phyloP scores from a whole-genome alignment of 1,284 basidiomycete species.

The Rhodotorula sp. region DNA sequence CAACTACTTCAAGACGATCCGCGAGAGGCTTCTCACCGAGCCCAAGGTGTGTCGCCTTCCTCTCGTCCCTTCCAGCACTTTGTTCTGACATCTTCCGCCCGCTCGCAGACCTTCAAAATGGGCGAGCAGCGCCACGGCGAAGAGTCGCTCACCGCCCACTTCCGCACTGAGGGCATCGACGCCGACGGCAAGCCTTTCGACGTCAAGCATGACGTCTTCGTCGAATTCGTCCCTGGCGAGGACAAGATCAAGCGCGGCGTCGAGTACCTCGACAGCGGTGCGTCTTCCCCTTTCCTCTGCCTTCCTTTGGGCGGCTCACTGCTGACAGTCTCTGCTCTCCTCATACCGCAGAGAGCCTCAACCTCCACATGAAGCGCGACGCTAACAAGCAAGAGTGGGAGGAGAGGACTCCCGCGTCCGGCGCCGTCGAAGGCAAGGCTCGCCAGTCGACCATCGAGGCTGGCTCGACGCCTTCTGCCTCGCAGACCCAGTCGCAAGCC shows the following conservation, averaged over 20 bases:
- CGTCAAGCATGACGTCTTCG: not conserved
- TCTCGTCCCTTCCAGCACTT: not conserved
- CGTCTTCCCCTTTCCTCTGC: not conserved
- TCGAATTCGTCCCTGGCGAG: no score
- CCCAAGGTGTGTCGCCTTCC: not conserved
- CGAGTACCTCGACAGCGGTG: conserved; percentile 14
- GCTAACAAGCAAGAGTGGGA: conserved; percentile 1
- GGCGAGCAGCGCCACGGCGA: not conserved
- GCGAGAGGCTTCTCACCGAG: conserved; percentile 9
- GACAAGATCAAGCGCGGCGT: conserved; percentile 13
- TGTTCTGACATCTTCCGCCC: not conserved
- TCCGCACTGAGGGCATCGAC: not conserved
- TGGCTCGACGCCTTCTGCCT: no score
- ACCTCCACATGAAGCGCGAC: conserved; percentile 14
- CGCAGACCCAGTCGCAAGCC: no score
- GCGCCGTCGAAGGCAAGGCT: not conserved
- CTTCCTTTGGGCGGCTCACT: not conserved
- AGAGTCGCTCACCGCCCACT: conserved; percentile 9
- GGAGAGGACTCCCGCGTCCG: not conserved
- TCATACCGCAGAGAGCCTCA: not conserved
- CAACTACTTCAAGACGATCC: conserved; percentile 5
- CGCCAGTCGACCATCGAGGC: not conserved
- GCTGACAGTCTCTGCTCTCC: no score
- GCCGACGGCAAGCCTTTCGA: conserved; percentile 2
- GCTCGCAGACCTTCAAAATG: not conserved